A percentile compares a stretch with the other conserved stretches of the same genome.
Conservation (phyloP, 441 rosid species). For the Breynia disticha region DNA sequence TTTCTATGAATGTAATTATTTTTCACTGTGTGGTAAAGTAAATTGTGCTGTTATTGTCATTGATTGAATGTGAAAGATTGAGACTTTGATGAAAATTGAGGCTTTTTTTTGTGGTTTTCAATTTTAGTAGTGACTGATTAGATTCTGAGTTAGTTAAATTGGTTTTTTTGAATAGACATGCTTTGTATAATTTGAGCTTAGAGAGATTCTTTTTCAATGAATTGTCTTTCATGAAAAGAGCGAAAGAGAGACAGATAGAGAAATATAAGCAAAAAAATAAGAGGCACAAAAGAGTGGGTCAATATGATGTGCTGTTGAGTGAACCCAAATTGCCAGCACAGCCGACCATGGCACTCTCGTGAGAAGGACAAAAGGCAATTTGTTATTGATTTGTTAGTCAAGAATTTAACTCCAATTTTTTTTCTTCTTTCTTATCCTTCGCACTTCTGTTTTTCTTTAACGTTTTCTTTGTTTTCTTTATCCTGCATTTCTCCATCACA, state of each 20-base stretch:
- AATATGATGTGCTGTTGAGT: constrained; percentile 17
- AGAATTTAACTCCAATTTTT: too few species aligned
- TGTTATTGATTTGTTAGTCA: constrained; percentile 7
- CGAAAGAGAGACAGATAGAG: constrained; percentile 3
- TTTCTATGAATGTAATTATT: too few species aligned
- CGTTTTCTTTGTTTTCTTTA: constrained; percentile 11
- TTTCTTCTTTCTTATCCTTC: constrained; percentile 15
- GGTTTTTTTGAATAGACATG: too few species aligned
- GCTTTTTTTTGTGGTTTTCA: too few species aligned
- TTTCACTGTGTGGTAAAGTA: not conserved
- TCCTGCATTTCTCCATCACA: constrained; percentile 15
- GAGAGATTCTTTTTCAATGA: constrained; percentile 13
- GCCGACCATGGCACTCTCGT: constrained; percentile 54
- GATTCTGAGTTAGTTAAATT: too few species aligned
- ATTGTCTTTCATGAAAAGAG: constrained; percentile 21
- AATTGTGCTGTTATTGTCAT: not conserved
- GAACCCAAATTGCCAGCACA: constrained; percentile 43
- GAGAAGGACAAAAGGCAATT: constrained; percentile 51
- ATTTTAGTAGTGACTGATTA: too few species aligned
- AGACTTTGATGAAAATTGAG: too few species aligned
- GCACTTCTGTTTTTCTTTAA: constrained; percentile 13
- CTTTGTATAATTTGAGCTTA: not conserved
- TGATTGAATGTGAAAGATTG: not conserved
- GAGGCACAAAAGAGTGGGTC: constrained; percentile 15
- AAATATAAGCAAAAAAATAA: constrained; percentile 2